Conservation (phyloP, 352 stramenopile genomes). For the Pythium aristosporum region DNA sequence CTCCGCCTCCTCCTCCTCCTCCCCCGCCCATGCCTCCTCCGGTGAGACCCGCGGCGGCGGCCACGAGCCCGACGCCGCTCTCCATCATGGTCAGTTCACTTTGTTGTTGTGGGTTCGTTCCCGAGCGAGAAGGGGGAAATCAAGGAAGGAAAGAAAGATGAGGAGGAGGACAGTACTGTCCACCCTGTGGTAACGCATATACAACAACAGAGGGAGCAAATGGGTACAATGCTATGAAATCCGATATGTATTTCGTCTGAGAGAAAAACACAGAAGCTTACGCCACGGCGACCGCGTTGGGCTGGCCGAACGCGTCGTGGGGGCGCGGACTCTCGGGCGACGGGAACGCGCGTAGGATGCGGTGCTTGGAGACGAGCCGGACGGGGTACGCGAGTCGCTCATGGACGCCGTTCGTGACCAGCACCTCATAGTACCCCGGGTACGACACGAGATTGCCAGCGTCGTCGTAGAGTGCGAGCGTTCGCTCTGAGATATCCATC, state of each 20-base stretch:
- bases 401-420: slow-evolving; percentile 70
- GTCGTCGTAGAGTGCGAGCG: slow-evolving; percentile 58
- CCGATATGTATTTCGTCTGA: neutral
- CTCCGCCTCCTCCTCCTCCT: slow-evolving; percentile 5
- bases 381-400: slow-evolving; percentile 68
- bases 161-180: slow-evolving; percentile 3
- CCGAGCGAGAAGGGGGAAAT: neutral
- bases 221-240: slow-evolving; percentile 10
- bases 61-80: slow-evolving; percentile 9
- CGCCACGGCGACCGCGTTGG: neutral
- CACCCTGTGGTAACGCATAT: neutral
- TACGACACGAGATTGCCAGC: slow-evolving; percentile 50
- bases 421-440: slow-evolving; percentile 72
- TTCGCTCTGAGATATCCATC: slow-evolving; percentile 46
- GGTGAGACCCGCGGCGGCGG: neutral
- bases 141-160: neutral
- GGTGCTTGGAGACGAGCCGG: slow-evolving; percentile 43
- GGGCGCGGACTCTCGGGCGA: neutral
- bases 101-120: slow-evolving; percentile 15
- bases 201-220: neutral
- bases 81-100: slow-evolving; percentile 7
- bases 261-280: neutral
- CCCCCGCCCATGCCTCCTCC: neutral
- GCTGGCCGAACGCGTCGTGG: neutral
- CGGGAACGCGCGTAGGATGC: slow-evolving; percentile 45